phyloP scores from a whole-genome alignment of 148 eudicot genomes.

The Cornus controversa region DNA sequence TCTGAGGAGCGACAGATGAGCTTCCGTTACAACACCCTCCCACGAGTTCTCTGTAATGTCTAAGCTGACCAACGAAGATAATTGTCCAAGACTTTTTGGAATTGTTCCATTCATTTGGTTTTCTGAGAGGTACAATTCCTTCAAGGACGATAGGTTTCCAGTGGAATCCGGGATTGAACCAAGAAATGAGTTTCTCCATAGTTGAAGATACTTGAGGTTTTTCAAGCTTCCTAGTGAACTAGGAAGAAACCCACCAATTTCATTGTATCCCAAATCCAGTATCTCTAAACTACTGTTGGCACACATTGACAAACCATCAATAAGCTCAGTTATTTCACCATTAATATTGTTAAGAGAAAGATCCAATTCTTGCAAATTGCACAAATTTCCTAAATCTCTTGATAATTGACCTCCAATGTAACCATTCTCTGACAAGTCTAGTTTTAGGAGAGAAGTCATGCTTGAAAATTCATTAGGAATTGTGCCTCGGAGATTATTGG shows the following conservation, averaged over 20 bases:
- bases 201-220: neutral
- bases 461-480: neutral
- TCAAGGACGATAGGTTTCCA: slow-evolving; percentile 10
- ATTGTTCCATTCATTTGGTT: slow-evolving; percentile 17
- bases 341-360: neutral
- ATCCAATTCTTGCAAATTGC: slow-evolving; percentile 1
- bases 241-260: neutral
- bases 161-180: slow-evolving; percentile 8
- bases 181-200: slow-evolving; percentile 3
- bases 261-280: slow-evolving; percentile 1
- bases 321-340: slow-evolving; percentile 2
- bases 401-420: neutral
- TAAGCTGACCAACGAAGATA: neutral
- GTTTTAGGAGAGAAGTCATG: neutral
- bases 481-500: neutral
- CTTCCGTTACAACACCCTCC: slow-evolving; percentile 17
- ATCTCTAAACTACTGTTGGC: slow-evolving; percentile 6
- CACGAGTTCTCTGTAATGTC: slow-evolving; percentile 12
- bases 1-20: neutral
- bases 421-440: slow-evolving; percentile 3
- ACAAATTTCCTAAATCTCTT: slow-evolving; percentile 5
- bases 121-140: slow-evolving; percentile 4
- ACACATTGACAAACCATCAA: neutral
- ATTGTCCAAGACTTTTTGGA: slow-evolving; percentile 7
- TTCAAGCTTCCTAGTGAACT: neutral